A percentile compares a stretch with the other conserved stretches of the same genome.
Conservation (phyloP, 164 flowering plant genomes). For the Santalum album region DNA sequence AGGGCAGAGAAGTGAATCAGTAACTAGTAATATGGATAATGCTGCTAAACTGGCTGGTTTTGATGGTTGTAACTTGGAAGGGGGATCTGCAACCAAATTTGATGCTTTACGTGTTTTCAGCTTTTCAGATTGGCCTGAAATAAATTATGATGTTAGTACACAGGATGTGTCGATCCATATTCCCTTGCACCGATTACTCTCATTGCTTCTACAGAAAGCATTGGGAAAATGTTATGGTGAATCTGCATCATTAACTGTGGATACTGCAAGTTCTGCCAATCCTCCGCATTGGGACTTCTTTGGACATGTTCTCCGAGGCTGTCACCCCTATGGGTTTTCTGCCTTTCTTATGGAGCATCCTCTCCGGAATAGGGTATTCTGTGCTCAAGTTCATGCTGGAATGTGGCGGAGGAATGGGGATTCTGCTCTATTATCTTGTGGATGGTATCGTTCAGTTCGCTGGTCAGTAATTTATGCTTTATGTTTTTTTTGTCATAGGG, state of each 20-base stretch:
- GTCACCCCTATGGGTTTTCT: conserved; percentile 81
- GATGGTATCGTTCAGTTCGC: conserved; percentile 69
- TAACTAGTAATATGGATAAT: conserved; percentile 12
- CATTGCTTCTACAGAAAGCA: conserved; percentile 52
- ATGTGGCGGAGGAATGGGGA: conserved; percentile 97
- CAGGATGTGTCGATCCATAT: conserved; percentile 77
- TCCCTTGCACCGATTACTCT: conserved; percentile 81
- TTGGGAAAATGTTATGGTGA: conserved; percentile 50
- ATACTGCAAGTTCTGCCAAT: conserved; percentile 13
- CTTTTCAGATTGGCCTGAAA: conserved; percentile 71
- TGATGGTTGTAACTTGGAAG: conserved; percentile 28
- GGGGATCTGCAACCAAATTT: conserved; percentile 25
- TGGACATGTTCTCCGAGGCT: conserved; percentile 41
- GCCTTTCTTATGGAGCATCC: conserved; percentile 91
- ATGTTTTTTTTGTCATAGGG: not conserved
- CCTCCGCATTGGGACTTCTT: conserved; percentile 38
- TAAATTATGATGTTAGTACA: conserved; percentile 78
- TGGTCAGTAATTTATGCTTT: conserved; percentile 41
- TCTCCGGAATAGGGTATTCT: conserved; percentile 75
- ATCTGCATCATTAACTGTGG: conserved; percentile 15
- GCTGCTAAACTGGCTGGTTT: conserved; percentile 6
- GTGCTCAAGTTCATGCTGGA: conserved; percentile 88
- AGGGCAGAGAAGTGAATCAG: conserved; percentile 12
- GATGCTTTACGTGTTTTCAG: conserved; percentile 40
- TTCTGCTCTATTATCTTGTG: conserved; percentile 49